These are phyloP conservation scores for Elongisporangium undulatum DNA, from an alignment of 352 stramenopile genomes.

Conservation along the genomic window DNA sequence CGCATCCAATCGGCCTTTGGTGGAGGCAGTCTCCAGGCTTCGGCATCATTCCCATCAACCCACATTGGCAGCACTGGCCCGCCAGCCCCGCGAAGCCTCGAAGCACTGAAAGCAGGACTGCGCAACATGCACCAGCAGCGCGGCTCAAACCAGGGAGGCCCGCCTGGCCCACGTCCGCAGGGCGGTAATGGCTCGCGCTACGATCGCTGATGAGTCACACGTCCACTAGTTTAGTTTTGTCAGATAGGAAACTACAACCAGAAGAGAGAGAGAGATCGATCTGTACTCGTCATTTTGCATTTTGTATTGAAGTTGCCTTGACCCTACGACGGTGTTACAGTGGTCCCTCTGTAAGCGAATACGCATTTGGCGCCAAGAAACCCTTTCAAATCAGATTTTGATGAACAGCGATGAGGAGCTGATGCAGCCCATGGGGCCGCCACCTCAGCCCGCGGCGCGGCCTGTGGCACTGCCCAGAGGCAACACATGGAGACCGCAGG, in stretches of 20 bases:
- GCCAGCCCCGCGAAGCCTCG: slow-evolving; percentile 41
- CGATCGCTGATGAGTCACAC: slow-evolving; percentile 41
- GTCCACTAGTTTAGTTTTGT: not conserved
- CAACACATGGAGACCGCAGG: not conserved
- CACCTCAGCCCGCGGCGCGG: slow-evolving; percentile 30
- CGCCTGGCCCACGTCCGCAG: not conserved
- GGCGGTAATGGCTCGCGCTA: slow-evolving; percentile 32
- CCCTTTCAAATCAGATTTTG: slow-evolving; percentile 3
- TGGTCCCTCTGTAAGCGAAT: not conserved
- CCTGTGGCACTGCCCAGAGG: slow-evolving; percentile 4
- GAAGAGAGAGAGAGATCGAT: not conserved
- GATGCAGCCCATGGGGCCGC: slow-evolving; percentile 49
- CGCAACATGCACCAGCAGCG: slow-evolving; percentile 85
- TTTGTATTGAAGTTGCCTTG: slow-evolving; percentile 5
- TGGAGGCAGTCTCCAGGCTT: slow-evolving; percentile 40
- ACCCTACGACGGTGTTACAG: not conserved
- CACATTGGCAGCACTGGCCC: slow-evolving; percentile 24
- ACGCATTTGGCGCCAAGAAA: not conserved
- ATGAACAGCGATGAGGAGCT: slow-evolving; percentile 19
- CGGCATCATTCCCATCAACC: slow-evolving; percentile 45
- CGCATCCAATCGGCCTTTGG: slow-evolving; percentile 58
- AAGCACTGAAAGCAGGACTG: slow-evolving; percentile 75
- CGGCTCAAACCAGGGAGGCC: slow-evolving; percentile 17
- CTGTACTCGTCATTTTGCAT: slow-evolving; percentile 1
- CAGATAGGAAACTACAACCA: not conserved